Conservation (phyloP, 2,329 filamentous ascomycete genomes). For the Colletotrichum coccodes region DNA sequence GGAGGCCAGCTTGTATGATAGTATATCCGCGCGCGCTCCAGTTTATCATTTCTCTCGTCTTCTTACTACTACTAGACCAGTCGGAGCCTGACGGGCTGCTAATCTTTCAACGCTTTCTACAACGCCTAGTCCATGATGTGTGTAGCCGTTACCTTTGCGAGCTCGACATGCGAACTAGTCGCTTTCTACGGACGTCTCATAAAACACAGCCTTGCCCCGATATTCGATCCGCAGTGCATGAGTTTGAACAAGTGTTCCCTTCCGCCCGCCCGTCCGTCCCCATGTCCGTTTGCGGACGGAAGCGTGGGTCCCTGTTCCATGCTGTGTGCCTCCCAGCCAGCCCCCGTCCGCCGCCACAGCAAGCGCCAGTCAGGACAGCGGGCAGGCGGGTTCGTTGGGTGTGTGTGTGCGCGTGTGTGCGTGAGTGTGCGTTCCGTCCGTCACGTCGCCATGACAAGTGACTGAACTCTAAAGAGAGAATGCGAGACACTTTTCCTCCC, state of each 20-base stretch:
- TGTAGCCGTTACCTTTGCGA: background rate
- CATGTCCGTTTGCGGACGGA: slow-evolving; percentile 10
- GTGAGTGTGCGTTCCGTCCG: slow-evolving; percentile 10
- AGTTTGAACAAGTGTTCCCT: background rate
- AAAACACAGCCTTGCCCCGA: no score
- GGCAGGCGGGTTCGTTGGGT: background rate
- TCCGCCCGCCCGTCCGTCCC: background rate
- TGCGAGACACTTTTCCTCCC: slow-evolving; percentile 19
- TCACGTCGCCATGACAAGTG: slow-evolving; percentile 29
- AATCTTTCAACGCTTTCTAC: slow-evolving; percentile 2
- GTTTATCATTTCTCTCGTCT: background rate
- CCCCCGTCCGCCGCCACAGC: background rate
- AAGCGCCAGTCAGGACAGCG: no score
- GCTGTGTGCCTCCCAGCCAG: background rate
- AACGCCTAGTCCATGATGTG: no score
- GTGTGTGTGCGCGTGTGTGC: background rate
- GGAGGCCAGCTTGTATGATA: slow-evolving; percentile 1
- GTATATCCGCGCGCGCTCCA: background rate
- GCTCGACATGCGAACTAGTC: no score
- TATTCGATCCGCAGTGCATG: no score
- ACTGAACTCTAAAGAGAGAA: slow-evolving; percentile 27
- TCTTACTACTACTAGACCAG: slow-evolving; percentile 1
- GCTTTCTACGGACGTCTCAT: no score
- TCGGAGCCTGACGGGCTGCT: slow-evolving; percentile 7
- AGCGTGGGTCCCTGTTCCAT: background rate